These are phyloP conservation scores for Sugiyamaella chiloensis DNA, from an alignment of 805 yeast genomes.

Conservation along the genomic window DNA sequence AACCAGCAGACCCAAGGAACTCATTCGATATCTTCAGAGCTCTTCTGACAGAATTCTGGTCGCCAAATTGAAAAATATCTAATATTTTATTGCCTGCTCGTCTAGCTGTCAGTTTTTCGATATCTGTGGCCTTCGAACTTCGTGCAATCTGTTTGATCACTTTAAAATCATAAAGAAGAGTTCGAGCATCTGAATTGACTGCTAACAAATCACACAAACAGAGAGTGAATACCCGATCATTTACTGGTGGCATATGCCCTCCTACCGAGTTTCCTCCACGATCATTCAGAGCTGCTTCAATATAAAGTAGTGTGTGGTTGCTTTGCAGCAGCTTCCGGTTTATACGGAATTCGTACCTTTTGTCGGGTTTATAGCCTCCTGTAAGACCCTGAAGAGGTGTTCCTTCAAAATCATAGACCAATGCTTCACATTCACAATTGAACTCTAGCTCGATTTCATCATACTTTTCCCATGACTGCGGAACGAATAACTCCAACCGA, in stretches of 20 bases:
- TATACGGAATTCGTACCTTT: slow-evolving; percentile 64
- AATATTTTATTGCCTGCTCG: slow-evolving; percentile 77
- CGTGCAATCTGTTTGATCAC: slow-evolving; percentile 89
- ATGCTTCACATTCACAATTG: slow-evolving; percentile 82
- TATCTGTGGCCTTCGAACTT: slow-evolving; percentile 67
- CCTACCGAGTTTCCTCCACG: slow-evolving; percentile 74
- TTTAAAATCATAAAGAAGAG: slow-evolving; percentile 74
- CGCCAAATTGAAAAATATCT: slow-evolving; percentile 61
- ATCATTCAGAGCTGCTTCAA: slow-evolving; percentile 89
- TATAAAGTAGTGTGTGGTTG: slow-evolving; percentile 58
- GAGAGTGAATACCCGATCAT: slow-evolving; percentile 66
- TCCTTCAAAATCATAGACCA: slow-evolving; percentile 64
- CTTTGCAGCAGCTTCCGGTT: slow-evolving; percentile 50
- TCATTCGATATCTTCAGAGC: background rate
- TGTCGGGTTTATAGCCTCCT: slow-evolving; percentile 49
- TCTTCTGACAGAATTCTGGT: background rate
- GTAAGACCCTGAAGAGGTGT: slow-evolving; percentile 77
- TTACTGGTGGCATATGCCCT: slow-evolving; percentile 59
- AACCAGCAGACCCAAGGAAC: background rate
- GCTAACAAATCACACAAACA: slow-evolving; percentile 70
- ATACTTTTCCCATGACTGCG: slow-evolving; percentile 53
- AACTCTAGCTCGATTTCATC: slow-evolving; percentile 57
- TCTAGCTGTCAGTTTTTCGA: slow-evolving; percentile 81
- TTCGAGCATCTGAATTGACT: slow-evolving; percentile 77
- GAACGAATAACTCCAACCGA: slow-evolving; percentile 57